Base-by-base conservation (phyloP, 23 red algal species). In the Pyropia yezoensis region DNA sequence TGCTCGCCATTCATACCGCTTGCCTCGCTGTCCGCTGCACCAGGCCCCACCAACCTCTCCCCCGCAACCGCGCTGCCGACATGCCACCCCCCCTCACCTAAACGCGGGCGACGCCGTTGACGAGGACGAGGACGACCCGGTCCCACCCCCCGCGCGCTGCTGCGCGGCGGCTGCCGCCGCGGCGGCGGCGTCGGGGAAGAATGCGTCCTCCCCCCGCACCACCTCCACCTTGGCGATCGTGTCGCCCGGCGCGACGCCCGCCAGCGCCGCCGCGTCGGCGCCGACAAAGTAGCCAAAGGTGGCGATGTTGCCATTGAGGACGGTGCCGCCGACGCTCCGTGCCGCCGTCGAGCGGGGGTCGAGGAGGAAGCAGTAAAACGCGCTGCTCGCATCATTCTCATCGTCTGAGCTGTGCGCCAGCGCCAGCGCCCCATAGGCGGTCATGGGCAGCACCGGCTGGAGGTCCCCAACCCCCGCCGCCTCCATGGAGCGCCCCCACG, bases 391-490 rank as follows among this genome's bases (percentile, higher is more conserved):
- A 63, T 96, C 91, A 58, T 96, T 96, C 24, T 74, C 78, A 59
- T 96, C 70, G 25, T 89, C 91, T 14, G 67, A 69, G 50, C 78
- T 77, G 65, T 96, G 91, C 15, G 71, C 82, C 83, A 96, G 83
- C 2, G 83, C 91, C 71, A 96, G 57, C 14, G 91, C 76, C 16
- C 91, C 91, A 62, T 71, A 96, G 1, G 91, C 80, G 18, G 82
- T 70, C 26, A 86, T 75, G 16, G 91, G 91, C 14, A 96, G 57
- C 53, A 77, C 73, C 20, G 85, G 91, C 70, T 83, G 91, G 50
- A 88, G 63, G 54, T 86, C 83, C 22, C 68, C 72, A 20, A 96
- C 73, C 15, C 75, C 82, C 21, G 80, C 69, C 30, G 74, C 63
- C 30, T 96, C 91, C 51, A 96, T 63, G 14, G 91, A 82, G 16